phyloP scores from a whole-genome alignment of 345 rosid genomes.

The Acer campestre region DNA sequence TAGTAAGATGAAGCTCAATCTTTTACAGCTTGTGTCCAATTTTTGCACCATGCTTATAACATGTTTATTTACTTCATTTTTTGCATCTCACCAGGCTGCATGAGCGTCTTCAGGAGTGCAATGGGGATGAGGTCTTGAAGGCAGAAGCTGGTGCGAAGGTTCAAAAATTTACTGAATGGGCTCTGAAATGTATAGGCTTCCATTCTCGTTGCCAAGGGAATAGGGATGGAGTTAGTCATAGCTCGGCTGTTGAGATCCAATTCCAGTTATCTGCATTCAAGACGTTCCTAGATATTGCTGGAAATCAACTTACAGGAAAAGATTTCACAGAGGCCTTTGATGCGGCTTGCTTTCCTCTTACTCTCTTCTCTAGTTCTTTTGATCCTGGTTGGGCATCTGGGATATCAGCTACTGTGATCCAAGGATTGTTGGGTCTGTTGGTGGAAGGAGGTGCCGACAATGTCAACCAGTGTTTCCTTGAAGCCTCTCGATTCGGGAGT shows the following conservation, averaged over 20 bases:
- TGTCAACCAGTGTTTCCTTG: constrained; percentile 94
- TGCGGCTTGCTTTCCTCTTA: constrained; percentile 97
- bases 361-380: constrained; percentile 87
- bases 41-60: constrained; percentile 9
- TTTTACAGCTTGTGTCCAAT: not conserved
- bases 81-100: constrained; percentile 66
- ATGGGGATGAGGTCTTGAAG: constrained; percentile 85
- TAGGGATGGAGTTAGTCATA: constrained; percentile 59
- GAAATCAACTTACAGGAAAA: constrained; percentile 88
- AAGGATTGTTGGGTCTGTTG: constrained; percentile 84
- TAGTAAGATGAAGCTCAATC: not conserved
- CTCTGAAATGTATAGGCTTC: constrained; percentile 85
- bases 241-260: constrained; percentile 83
- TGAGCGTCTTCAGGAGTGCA: constrained; percentile 94
- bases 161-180: constrained; percentile 98
- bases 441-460: constrained; percentile 98
- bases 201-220: constrained; percentile 84
- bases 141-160: constrained; percentile 94
- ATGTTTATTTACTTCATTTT: constrained; percentile 17
- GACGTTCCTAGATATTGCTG: constrained; percentile 83
- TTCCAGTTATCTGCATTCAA: constrained; percentile 94
- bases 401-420: constrained; percentile 79
- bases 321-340: constrained; percentile 99
- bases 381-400: constrained; percentile 98
- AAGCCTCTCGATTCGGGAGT: constrained; percentile 98